Evolutionary conservation across 148 eudicot species (phyloP).

Genomic region (Mesembryanthemum crystallinum): DNA sequence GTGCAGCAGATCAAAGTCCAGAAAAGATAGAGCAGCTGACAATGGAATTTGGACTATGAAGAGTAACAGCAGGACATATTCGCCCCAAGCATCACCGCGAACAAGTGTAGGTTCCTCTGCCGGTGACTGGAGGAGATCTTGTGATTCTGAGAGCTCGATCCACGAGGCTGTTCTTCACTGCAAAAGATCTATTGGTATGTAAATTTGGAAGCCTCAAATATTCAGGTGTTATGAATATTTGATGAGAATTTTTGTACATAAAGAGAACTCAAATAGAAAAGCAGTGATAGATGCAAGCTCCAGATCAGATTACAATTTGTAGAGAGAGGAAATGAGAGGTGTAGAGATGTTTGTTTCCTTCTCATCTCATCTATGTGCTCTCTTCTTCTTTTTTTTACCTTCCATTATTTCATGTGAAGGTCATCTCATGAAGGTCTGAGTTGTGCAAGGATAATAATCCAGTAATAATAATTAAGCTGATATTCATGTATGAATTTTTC

Average conservation of each 20-base stretch:
- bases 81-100: slow-evolving; percentile 51
- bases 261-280: slow-evolving; percentile 7
- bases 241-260: slow-evolving; percentile 22
- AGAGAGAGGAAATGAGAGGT: slow-evolving; percentile 24
- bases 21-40: slow-evolving; percentile 26
- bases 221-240: slow-evolving; percentile 1
- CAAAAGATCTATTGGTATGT: slow-evolving; percentile 71
- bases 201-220: slow-evolving; percentile 4
- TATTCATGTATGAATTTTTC: not conserved
- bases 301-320: slow-evolving; percentile 5
- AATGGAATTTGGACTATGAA: slow-evolving; percentile 24
- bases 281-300: slow-evolving; percentile 20
- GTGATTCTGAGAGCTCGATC: slow-evolving; percentile 85
- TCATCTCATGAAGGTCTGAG: not conserved
- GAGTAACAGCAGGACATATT: slow-evolving; percentile 23
- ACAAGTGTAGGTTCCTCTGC: slow-evolving; percentile 51
- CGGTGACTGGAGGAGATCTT: slow-evolving; percentile 60
- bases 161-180: slow-evolving; percentile 94
- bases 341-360: slow-evolving; percentile 23
- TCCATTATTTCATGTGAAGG: not conserved
- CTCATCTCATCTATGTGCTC: slow-evolving; percentile 17
- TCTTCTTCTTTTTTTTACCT: slow-evolving; percentile 7
- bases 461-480: no score
- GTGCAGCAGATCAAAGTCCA: slow-evolving; percentile 32
- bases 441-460: not conserved